Percentiles rank a stretch among this genome's conserved stretches.
phyloP scores from a whole-genome alignment of 1,284 basidiomycete species.

The Cronartium ribicola region DNA sequence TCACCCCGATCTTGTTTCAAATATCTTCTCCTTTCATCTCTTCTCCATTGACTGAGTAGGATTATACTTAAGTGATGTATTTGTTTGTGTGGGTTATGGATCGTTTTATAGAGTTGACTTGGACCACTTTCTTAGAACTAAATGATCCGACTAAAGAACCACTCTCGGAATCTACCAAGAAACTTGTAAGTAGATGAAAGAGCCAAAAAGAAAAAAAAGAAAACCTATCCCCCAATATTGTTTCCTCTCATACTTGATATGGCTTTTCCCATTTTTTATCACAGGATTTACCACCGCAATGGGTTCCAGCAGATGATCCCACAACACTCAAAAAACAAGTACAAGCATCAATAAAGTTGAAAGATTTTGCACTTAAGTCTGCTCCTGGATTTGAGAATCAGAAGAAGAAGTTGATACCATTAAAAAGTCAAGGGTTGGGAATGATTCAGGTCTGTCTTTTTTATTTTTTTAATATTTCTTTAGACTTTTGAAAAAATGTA shows the following conservation, averaged over 20 bases:
- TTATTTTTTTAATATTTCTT: background rate
- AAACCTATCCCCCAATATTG: background rate
- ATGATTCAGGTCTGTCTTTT: constrained; percentile 33
- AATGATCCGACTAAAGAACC: constrained; percentile 65
- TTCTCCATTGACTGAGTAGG: too few relatives aligned
- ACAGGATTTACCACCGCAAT: constrained; percentile 32
- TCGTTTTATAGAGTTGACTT: constrained; percentile 62
- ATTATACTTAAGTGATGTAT: too few relatives aligned
- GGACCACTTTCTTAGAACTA: constrained; percentile 75
- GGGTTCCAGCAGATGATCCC: constrained; percentile 25
- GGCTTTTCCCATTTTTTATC: background rate
- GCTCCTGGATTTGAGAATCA: background rate
- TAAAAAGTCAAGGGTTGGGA: constrained; percentile 34
- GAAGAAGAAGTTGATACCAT: constrained; percentile 25
- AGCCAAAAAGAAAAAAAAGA: too few relatives aligned
- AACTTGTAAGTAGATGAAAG: constrained; percentile 52
- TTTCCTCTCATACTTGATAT: background rate
- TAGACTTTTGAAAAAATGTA: background rate
- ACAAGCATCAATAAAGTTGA: background rate
- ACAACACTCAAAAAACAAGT: background rate
- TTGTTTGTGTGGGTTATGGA: too few relatives aligned
- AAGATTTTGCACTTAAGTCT: constrained; percentile 20
- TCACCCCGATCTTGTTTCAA: background rate
- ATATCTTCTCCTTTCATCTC: too few relatives aligned
- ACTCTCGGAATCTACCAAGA: constrained; percentile 53